A percentile compares a stretch with the other conserved stretches of the same genome.
These are phyloP conservation scores for Populus hybrid DNA, from an alignment of 441 rosid genomes.

Conservation along the genomic window DNA sequence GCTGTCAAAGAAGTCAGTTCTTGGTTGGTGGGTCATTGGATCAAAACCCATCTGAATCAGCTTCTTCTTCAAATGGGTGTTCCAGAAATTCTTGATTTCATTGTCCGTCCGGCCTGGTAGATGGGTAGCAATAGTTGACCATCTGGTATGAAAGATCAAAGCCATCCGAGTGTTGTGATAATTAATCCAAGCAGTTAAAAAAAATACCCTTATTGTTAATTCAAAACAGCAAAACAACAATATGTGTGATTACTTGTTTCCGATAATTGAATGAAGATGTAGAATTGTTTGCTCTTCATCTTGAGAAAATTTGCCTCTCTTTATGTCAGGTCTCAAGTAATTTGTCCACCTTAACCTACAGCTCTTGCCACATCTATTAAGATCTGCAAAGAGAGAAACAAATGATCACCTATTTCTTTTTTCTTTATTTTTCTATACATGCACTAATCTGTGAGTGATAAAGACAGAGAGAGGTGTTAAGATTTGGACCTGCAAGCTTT, in stretches of 20 bases:
- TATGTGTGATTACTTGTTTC: slow-evolving; percentile 58
- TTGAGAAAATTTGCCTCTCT: slow-evolving; percentile 81
- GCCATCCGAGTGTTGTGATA: neutral
- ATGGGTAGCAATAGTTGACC: slow-evolving; percentile 87
- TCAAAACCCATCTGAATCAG: slow-evolving; percentile 87
- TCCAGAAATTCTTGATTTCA: slow-evolving; percentile 86
- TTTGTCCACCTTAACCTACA: slow-evolving; percentile 94
- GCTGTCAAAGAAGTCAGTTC: slow-evolving; percentile 71
- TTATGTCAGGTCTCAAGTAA: slow-evolving; percentile 85
- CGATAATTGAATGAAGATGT: slow-evolving; percentile 78
- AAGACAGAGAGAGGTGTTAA: neutral
- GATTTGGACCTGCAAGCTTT: slow-evolving; percentile 51
- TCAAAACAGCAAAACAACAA: neutral
- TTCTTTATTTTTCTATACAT: neutral
- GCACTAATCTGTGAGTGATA: neutral
- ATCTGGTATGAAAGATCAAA: slow-evolving; percentile 30
- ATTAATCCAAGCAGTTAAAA: neutral
- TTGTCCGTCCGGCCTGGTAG: slow-evolving; percentile 81
- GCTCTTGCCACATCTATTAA: slow-evolving; percentile 93
- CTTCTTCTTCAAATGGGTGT: slow-evolving; percentile 85
- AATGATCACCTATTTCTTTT: neutral
- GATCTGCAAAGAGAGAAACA: slow-evolving; percentile 33
- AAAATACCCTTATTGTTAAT: neutral
- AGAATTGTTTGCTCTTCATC: slow-evolving; percentile 88
- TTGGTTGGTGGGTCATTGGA: slow-evolving; percentile 84